Conservation (phyloP, 345 rosid genomes). For the Hibiscus mutabilis region DNA sequence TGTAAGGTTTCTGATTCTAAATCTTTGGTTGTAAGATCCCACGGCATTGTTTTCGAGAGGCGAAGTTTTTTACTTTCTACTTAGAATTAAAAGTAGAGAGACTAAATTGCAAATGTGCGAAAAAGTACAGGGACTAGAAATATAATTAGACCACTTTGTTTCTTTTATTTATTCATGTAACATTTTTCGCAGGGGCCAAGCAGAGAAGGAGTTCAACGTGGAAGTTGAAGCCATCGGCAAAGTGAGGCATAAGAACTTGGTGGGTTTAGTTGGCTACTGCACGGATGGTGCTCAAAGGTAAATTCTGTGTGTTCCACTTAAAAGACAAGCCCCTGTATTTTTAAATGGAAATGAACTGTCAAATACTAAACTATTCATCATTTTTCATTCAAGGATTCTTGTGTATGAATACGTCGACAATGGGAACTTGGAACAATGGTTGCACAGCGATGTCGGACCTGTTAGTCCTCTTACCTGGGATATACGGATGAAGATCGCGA, state of each 20-base stretch:
- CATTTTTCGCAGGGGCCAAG: slow-evolving; percentile 66
- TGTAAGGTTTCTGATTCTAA: too few species aligned
- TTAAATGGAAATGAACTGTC: not conserved
- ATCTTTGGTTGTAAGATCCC: too few species aligned
- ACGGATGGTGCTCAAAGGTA: slow-evolving; percentile 82
- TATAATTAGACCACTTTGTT: not conserved
- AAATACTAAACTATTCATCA: not conserved
- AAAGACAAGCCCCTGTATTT: not conserved
- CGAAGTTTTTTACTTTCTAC: too few species aligned
- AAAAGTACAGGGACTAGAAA: not conserved
- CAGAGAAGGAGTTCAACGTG: slow-evolving; percentile 72
- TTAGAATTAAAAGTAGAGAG: too few species aligned
- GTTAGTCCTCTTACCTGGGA: slow-evolving; percentile 90
- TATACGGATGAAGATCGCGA: slow-evolving; percentile 80
- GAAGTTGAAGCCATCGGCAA: slow-evolving; percentile 60
- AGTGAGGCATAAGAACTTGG: slow-evolving; percentile 92
- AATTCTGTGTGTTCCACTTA: not conserved
- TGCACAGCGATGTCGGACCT: slow-evolving; percentile 88
- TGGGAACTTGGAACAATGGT: slow-evolving; percentile 96
- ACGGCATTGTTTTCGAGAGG: too few species aligned
- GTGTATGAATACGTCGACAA: slow-evolving; percentile 86
- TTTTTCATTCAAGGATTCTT: slow-evolving; percentile 58
- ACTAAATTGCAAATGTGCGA: too few species aligned
- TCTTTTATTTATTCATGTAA: not conserved
- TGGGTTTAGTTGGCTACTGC: slow-evolving; percentile 87